phyloP scores from a whole-genome alignment of 768 basidiomycete species.

The Rhizopogon sp. region DNA sequence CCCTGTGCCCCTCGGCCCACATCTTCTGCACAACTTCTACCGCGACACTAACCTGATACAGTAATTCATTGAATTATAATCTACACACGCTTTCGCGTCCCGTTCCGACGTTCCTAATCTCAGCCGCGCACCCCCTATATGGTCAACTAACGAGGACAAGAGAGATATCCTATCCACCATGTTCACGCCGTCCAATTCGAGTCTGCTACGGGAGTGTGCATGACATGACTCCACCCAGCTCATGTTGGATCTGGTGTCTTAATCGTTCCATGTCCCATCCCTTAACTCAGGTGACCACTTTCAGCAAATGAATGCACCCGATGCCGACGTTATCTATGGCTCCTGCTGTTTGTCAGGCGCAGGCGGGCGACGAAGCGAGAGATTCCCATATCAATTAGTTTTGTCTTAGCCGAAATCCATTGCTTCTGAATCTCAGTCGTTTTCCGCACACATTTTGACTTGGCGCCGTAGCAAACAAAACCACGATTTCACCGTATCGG shows the following conservation, averaged over 20 bases:
- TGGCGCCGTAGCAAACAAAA: too few species aligned
- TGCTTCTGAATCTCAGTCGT: too few species aligned
- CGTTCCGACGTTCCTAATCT: slow-evolving; percentile 21
- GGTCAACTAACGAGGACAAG: slow-evolving; percentile 28
- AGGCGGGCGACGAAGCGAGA: too few species aligned
- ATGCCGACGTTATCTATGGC: slow-evolving; percentile 36
- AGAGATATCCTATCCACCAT: slow-evolving; percentile 23
- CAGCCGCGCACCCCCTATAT: slow-evolving; percentile 18
- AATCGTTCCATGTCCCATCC: slow-evolving; percentile 20
- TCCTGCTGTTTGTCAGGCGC: slow-evolving; percentile 34
- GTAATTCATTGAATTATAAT: slow-evolving; percentile 28
- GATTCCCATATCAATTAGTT: too few species aligned
- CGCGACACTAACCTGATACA: slow-evolving; percentile 46
- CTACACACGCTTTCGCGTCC: slow-evolving; percentile 21
- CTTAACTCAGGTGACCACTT: slow-evolving; percentile 11
- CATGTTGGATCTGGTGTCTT: slow-evolving; percentile 43
- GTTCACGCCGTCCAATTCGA: slow-evolving; percentile 31
- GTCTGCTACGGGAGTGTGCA: slow-evolving; percentile 25
- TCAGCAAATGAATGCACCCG: slow-evolving; percentile 29
- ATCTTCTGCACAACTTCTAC: slow-evolving; percentile 36
- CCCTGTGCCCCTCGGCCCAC: slow-evolving; percentile 27
- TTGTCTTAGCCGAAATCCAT: too few species aligned
- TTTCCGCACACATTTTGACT: too few species aligned
- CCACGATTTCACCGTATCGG: too few species aligned
- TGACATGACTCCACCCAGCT: slow-evolving; percentile 6